phyloP scores from a whole-genome alignment of 2,329 filamentous ascomycete species.

The Stemphylium vesicarium region DNA sequence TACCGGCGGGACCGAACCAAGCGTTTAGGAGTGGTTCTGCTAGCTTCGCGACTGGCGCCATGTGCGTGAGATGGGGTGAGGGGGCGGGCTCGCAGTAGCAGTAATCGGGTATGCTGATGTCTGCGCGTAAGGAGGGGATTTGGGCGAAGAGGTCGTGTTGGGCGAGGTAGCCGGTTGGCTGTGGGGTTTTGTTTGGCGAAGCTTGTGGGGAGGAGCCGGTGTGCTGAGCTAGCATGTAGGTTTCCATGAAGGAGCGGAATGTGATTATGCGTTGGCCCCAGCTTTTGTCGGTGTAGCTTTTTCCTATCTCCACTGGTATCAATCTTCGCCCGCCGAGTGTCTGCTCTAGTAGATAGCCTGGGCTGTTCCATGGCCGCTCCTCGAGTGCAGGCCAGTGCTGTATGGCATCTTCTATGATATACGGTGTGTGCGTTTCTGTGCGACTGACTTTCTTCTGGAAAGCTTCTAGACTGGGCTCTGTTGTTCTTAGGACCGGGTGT shows the following conservation, averaged over 20 bases:
- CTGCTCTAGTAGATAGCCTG: conserved; percentile 72
- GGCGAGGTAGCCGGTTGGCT: conserved; percentile 78
- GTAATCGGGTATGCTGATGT: conserved; percentile 83
- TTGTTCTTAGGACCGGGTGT: conserved; percentile 28
- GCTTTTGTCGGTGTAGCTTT: conserved; percentile 82
- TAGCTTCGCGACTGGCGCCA: conserved; percentile 34
- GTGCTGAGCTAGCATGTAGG: conserved; percentile 59
- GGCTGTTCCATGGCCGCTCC: conserved; percentile 73
- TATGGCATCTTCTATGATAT: conserved; percentile 72
- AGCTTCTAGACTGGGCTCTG: conserved; percentile 25
- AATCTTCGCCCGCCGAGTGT: conserved; percentile 80
- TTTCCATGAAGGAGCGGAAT: conserved; percentile 72
- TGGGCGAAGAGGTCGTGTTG: conserved; percentile 89
- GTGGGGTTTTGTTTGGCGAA: background rate
- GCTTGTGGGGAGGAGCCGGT: background rate
- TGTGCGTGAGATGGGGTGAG: conserved; percentile 19
- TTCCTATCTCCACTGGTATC: conserved; percentile 84
- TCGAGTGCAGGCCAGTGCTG: conserved; percentile 78
- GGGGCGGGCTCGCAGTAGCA: conserved; percentile 71
- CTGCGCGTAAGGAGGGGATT: conserved; percentile 75
- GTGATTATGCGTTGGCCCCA: conserved; percentile 85
- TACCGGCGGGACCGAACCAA: conserved; percentile 88
- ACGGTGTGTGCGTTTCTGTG: conserved; percentile 52
- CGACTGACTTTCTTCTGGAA: conserved; percentile 40
- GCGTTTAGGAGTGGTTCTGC: conserved; percentile 77